A percentile compares a stretch with the other conserved stretches of the same genome.
Conservation (phyloP, 768 basidiomycete genomes). For the Obba rivulosa region DNA sequence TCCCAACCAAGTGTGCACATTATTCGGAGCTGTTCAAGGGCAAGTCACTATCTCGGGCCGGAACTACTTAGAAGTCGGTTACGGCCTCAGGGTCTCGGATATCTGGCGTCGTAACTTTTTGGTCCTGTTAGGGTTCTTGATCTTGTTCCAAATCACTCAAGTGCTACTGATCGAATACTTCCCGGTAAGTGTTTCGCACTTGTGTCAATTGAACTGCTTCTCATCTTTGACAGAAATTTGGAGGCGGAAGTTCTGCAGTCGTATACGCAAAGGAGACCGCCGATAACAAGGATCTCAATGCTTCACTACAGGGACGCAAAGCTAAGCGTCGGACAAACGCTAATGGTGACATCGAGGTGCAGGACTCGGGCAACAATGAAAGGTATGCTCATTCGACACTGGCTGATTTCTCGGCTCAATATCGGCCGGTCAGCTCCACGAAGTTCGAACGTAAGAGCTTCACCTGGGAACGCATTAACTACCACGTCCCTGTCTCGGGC, state of each 20-base stretch:
- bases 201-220: constrained; percentile 6
- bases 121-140: constrained; percentile 64
- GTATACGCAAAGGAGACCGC: constrained; percentile 57
- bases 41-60: constrained; percentile 49
- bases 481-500: constrained; percentile 63
- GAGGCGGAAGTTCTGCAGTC: constrained; percentile 40
- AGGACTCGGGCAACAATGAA: constrained; percentile 12
- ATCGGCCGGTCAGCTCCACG: neutral
- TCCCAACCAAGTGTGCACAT: constrained; percentile 72
- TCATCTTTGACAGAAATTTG: constrained; percentile 39
- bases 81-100: constrained; percentile 41
- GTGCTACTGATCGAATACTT: constrained; percentile 61
- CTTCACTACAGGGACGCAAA: constrained; percentile 47
- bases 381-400: constrained; percentile 3
- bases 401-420: neutral
- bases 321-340: constrained; percentile 24
- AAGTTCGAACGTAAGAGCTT: constrained; percentile 46
- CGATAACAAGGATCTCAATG: constrained; percentile 52
- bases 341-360: constrained; percentile 11
- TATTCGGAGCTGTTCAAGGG: constrained; percentile 61
- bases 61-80: constrained; percentile 57
- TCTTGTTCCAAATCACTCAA: constrained; percentile 67
- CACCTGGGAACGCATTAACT: constrained; percentile 80
- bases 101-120: constrained; percentile 67
- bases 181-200: constrained; percentile 38